A percentile compares a stretch with the other conserved stretches of the same genome.
Evolutionary conservation across 805 yeast species (phyloP).

Genomic region (Candida vartiovaarae): DNA sequence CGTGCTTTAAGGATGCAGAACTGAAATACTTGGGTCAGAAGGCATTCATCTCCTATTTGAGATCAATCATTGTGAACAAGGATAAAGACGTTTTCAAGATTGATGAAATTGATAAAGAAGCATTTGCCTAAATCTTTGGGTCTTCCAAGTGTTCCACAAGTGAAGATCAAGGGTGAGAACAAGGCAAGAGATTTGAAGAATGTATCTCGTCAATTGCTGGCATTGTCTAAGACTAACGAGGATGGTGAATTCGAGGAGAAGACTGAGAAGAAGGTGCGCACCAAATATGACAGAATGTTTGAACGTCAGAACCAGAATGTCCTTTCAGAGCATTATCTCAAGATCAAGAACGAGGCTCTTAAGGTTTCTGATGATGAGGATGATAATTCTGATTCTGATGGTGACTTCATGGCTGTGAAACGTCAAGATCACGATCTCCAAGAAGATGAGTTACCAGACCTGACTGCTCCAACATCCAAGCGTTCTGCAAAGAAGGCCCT

Average conservation of each 20-base stretch:
- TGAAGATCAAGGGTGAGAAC: slow-evolving; percentile 55
- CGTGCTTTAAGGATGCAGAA: slow-evolving; percentile 87
- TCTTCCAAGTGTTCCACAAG: slow-evolving; percentile 92
- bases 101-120: slow-evolving; percentile 71
- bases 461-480: slow-evolving; percentile 65
- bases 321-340: slow-evolving; percentile 79
- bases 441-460: slow-evolving; percentile 58
- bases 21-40: slow-evolving; percentile 91
- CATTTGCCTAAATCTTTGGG: slow-evolving; percentile 88
- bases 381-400: slow-evolving; percentile 46
- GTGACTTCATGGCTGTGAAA: slow-evolving; percentile 76
- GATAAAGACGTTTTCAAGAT: slow-evolving; percentile 83
- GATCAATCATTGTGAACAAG: slow-evolving; percentile 77
- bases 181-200: slow-evolving; percentile 70
- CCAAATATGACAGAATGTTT: slow-evolving; percentile 93
- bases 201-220: slow-evolving; percentile 62
- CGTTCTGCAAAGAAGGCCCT: slow-evolving; percentile 80
- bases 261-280: slow-evolving; percentile 47
- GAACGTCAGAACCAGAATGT: slow-evolving; percentile 91
- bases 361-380: slow-evolving; percentile 26
- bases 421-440: slow-evolving; percentile 65
- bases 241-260: slow-evolving; percentile 51
- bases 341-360: slow-evolving; percentile 46
- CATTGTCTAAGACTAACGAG: slow-evolving; percentile 48
- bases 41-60: slow-evolving; percentile 87